Conservation (phyloP, 192 early-diverging fungal genomes). For the Dissophora globulifera region DNA sequence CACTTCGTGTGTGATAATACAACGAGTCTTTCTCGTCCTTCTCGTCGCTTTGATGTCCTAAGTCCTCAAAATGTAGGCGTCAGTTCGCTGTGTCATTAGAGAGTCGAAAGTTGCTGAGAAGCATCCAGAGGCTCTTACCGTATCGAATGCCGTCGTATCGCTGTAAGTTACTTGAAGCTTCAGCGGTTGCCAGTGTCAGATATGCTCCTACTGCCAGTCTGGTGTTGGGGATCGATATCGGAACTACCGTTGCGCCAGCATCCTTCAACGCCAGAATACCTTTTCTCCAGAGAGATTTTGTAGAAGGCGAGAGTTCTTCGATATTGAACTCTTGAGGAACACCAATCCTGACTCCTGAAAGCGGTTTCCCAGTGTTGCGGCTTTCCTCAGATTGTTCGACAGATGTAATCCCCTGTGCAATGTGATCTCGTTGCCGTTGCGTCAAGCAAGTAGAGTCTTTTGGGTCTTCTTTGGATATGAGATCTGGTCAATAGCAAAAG, state of each 20-base stretch:
- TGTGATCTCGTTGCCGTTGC: conserved; percentile 12
- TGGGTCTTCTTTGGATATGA: conserved; percentile 64
- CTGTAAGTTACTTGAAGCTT: conserved; percentile 91
- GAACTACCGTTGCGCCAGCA: conserved; percentile 74
- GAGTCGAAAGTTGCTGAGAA: too few relatives aligned
- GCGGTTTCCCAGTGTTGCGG: conserved; percentile 6
- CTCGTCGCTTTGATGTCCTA: conserved; percentile 53
- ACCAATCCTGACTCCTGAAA: conserved; percentile 13
- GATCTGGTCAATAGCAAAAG: conserved; percentile 37
- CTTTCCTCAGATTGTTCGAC: background rate
- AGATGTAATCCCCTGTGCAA: conserved; percentile 9
- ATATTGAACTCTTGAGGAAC: conserved; percentile 77
- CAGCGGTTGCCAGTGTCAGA: conserved; percentile 88
- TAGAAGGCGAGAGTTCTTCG: conserved; percentile 68
- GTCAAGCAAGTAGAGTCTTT: conserved; percentile 70
- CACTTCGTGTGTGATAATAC: conserved; percentile 71
- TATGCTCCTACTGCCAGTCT: conserved; percentile 82
- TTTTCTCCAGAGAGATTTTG: conserved; percentile 67
- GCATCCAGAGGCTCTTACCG: conserved; percentile 63
- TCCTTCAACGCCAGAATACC: conserved; percentile 65
- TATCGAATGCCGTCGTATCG: conserved; percentile 90
- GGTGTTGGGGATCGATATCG: conserved; percentile 78
- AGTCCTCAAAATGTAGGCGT: too few relatives aligned
- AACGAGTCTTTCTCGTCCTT: conserved; percentile 36
- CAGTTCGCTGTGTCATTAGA: too few relatives aligned